Evolutionary conservation across 345 rosid species (phyloP).

Genomic region (Populus davidiana): DNA sequence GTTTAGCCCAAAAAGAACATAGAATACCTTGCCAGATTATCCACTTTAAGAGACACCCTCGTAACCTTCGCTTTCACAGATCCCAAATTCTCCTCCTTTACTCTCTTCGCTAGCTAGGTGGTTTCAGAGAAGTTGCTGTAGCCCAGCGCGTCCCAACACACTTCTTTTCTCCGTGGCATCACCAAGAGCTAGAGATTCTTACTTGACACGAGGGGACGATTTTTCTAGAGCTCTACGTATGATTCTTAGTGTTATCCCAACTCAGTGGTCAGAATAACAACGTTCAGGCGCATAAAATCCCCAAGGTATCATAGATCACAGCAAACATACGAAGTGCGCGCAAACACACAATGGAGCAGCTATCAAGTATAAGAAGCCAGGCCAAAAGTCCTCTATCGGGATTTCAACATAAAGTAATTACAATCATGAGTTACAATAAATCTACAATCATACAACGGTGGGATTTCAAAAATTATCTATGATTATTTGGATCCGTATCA

Average conservation of each 20-base stretch:
- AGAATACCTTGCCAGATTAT: background rate
- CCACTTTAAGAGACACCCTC: background rate
- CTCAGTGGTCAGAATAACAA: background rate
- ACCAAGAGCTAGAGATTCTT: background rate
- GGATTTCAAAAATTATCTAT: background rate
- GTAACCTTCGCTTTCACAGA: background rate
- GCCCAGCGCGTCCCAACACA: background rate
- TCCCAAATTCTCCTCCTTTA: background rate
- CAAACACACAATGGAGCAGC: background rate
- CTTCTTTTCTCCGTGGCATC: background rate
- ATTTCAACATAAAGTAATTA: background rate
- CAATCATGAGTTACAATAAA: background rate
- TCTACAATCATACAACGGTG: background rate
- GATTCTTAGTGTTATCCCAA: background rate
- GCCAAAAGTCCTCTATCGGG: background rate
- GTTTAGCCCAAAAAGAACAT: background rate
- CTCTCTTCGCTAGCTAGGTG: background rate
- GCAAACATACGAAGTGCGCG: background rate
- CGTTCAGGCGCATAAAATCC: background rate
- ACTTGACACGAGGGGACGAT: background rate
- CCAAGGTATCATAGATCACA: background rate
- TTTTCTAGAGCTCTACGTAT: background rate
- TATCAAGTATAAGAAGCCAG: background rate
- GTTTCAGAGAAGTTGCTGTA: background rate
- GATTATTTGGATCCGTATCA: constrained; percentile 7